Base-by-base conservation (phyloP, 352 stramenopile genomes). In the Phytophthora sansomeana region DNA sequence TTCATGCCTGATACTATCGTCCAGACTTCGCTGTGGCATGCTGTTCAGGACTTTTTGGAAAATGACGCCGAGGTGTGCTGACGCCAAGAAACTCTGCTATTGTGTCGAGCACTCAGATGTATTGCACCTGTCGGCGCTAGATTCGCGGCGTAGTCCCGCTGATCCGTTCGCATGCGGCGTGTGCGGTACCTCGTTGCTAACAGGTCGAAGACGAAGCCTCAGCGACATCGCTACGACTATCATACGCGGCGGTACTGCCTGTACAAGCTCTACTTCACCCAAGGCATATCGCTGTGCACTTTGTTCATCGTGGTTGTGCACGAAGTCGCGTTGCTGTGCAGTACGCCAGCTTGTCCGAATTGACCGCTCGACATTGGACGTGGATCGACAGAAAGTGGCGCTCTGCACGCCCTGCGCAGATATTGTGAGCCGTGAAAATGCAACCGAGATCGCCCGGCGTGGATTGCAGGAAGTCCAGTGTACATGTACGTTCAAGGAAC, bases 41-140 rank as follows among this genome's bases (percentile, higher is more conserved):
- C 6, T 39, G 44, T 62, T 3, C 50, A 32, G 19, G 17, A 62
- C n/a, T 62, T 67, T n/a, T 17, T 67, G 59, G 59, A 62, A 56
- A 21, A 67, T 55, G 59, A 16, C 59, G 4, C 59, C 51, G 5
- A 35, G 42, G 24, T 67, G 59, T 6, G 59, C 51, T 21, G 59
- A 62, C 19, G n/a, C 59, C 13, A 67, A 67, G 59, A 67, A 67
- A 17, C 50, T 67, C 6, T 62, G 42, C 41, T 67, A 67, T 16
- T 67, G 59, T 28, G 33, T 67, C 8, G 59, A 67, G 19, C 59
- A 67, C n/a, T 33, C 9, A 6, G 26, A 47, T 10, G 9, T 16
- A 2, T 35, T 67, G 6, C 47, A 56, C 16, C 11, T 62, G 10
- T 44, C 59, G 19, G 50, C 33, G n/a, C 59, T 24, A 11, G 17